Evolutionary conservation across 2,329 filamentous ascomycete genomes (phyloP).

Genomic region (Venturia carpophila): DNA sequence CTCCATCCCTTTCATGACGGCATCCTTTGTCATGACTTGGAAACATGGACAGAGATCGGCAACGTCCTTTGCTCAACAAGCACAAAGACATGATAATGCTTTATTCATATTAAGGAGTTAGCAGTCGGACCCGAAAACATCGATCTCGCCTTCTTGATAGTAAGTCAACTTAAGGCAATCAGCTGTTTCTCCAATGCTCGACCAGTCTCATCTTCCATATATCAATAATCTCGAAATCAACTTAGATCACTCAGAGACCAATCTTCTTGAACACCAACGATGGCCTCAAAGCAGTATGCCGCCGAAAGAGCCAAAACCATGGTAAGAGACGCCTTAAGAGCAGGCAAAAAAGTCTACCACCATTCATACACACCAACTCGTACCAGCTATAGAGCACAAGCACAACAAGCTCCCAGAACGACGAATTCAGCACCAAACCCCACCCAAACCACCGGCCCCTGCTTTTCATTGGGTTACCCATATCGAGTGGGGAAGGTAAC

Average conservation of each 20-base stretch:
- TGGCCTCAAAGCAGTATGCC: neutral
- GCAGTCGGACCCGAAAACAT: neutral
- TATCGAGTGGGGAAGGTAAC: neutral
- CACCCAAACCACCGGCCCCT: neutral
- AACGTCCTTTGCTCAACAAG: no score
- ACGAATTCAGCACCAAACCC: neutral
- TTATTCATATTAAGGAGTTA: neutral
- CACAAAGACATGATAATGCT: no score
- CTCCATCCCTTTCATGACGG: no score
- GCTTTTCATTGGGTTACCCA: neutral
- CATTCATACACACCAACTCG: neutral
- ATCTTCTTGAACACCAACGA: neutral
- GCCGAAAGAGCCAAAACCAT: neutral
- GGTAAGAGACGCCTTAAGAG: no score
- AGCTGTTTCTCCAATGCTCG: neutral
- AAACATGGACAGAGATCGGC: no score
- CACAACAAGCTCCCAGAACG: neutral
- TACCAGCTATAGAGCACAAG: neutral
- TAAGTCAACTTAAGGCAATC: neutral
- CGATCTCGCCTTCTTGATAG: neutral
- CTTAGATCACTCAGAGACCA: neutral
- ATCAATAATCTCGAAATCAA: no score
- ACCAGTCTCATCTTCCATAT: no score
- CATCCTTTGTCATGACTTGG: no score
- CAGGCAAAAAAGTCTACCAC: neutral